A percentile compares a stretch with the other conserved stretches of the same genome.
Evolutionary conservation across 176 grass and related monocot genomes (phyloP).

Genomic region (Lolium rigidum): DNA sequence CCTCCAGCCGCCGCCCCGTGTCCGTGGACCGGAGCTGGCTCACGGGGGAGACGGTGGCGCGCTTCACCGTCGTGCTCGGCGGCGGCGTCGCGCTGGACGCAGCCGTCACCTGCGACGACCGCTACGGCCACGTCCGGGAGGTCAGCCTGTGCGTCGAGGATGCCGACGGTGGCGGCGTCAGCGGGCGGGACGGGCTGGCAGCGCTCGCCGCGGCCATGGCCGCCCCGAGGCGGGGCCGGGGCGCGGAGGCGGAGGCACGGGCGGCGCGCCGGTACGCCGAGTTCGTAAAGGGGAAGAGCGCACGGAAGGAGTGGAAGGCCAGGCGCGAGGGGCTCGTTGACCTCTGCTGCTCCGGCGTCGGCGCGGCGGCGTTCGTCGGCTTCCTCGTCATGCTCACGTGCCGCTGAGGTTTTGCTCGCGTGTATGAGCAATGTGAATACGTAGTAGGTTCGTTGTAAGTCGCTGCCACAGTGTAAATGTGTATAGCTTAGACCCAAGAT

Average conservation of each 20-base stretch:
- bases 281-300: slow-evolving; percentile 48
- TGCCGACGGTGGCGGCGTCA: slow-evolving; percentile 40
- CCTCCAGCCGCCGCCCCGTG: slow-evolving; percentile 61
- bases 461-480: not conserved
- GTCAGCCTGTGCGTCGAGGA: slow-evolving; percentile 57
- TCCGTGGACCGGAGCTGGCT: slow-evolving; percentile 56
- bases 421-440: not conserved
- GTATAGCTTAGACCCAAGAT: not conserved
- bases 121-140: slow-evolving; percentile 56
- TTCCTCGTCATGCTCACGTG: slow-evolving; percentile 46
- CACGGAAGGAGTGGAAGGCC: slow-evolving; percentile 57
- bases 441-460: not conserved
- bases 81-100: slow-evolving; percentile 44
- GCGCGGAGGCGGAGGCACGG: not conserved
- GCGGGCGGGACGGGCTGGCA: slow-evolving; percentile 32
- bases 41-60: slow-evolving; percentile 53
- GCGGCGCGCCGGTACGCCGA: slow-evolving; percentile 41
- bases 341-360: slow-evolving; percentile 51
- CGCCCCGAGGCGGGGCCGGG: slow-evolving; percentile 30
- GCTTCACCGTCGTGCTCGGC: slow-evolving; percentile 55
- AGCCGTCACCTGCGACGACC: slow-evolving; percentile 58
- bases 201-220: slow-evolving; percentile 37
- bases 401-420: slow-evolving; percentile 38
- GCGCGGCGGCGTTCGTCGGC: slow-evolving; percentile 41
- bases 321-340: slow-evolving; percentile 58